These are phyloP conservation scores for Aspergillus udagawae DNA, from an alignment of 2,329 filamentous ascomycete genomes.

Conservation along the genomic window DNA sequence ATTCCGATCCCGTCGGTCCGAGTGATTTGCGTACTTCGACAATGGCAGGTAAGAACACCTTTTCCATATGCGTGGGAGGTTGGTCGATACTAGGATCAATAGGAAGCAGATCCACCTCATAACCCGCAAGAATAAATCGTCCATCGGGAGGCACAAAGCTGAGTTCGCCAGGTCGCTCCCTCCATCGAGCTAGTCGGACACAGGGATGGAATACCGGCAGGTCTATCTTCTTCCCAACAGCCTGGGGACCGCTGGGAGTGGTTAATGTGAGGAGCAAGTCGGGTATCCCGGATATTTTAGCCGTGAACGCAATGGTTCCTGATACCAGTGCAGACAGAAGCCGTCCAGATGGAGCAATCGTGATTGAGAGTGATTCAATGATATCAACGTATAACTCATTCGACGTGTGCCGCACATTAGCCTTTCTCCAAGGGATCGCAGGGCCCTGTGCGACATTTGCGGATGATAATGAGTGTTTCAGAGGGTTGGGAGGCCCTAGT, in stretches of 20 bases:
- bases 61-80: slow-evolving; percentile 52
- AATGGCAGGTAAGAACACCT: slow-evolving; percentile 74
- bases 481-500: slow-evolving; percentile 34
- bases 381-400: slow-evolving; percentile 98
- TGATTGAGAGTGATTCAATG: slow-evolving; percentile 83
- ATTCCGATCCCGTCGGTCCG: slow-evolving; percentile 72
- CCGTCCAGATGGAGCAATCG: slow-evolving; percentile 82
- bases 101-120: slow-evolving; percentile 87
- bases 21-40: slow-evolving; percentile 79
- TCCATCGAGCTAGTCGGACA: slow-evolving; percentile 85
- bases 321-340: slow-evolving; percentile 82
- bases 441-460: slow-evolving; percentile 36
- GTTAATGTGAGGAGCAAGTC: slow-evolving; percentile 80
- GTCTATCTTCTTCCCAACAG: slow-evolving; percentile 70
- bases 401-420: slow-evolving; percentile 90
- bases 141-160: slow-evolving; percentile 96
- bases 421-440: slow-evolving; percentile 79
- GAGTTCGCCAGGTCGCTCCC: slow-evolving; percentile 81
- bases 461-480: slow-evolving; percentile 39
- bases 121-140: slow-evolving; percentile 86
- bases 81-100: slow-evolving; percentile 57
- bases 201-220: slow-evolving; percentile 95
- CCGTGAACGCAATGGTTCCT: slow-evolving; percentile 90
- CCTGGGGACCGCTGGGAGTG: slow-evolving; percentile 75
- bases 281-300: slow-evolving; percentile 90